A percentile compares a stretch with the other conserved stretches of the same genome.
Evolutionary conservation across 225 moss, liverwort and hornwort genomes (phyloP).

Genomic region (Physcomitrellopsis africana): DNA sequence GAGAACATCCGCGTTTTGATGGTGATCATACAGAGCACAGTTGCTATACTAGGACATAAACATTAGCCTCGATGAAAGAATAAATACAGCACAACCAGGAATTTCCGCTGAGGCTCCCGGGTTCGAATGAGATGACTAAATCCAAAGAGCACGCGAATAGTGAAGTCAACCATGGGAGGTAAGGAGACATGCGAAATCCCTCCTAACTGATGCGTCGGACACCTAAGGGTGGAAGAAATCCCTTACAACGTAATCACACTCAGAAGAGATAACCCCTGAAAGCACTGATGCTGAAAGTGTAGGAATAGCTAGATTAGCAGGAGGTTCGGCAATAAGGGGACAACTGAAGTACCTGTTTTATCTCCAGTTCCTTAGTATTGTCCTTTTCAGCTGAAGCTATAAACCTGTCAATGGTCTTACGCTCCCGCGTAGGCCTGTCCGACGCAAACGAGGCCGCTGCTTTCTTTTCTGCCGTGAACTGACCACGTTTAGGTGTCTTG

Average conservation of each 20-base stretch:
- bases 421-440: slow-evolving; percentile 77
- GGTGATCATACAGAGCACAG: background rate
- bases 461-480: slow-evolving; percentile 44
- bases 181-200: slow-evolving; percentile 7
- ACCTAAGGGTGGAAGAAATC: background rate
- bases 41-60: background rate
- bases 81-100: background rate
- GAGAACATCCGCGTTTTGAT: background rate
- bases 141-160: background rate
- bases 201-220: background rate
- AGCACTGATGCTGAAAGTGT: background rate
- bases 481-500: slow-evolving; percentile 41
- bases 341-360: slow-evolving; percentile 62
- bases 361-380: slow-evolving; percentile 66
- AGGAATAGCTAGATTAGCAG: background rate
- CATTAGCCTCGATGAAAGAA: background rate
- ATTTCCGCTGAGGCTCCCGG: background rate
- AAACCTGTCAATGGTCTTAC: slow-evolving; percentile 89
- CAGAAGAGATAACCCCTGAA: background rate
- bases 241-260: background rate
- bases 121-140: background rate
- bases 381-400: slow-evolving; percentile 74
- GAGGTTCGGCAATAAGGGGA: background rate
- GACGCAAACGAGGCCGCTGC: slow-evolving; percentile 54
- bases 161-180: background rate